Evolutionary conservation across 2,329 filamentous ascomycete species (phyloP).

Genomic region (Colletotrichum eremochloae): DNA sequence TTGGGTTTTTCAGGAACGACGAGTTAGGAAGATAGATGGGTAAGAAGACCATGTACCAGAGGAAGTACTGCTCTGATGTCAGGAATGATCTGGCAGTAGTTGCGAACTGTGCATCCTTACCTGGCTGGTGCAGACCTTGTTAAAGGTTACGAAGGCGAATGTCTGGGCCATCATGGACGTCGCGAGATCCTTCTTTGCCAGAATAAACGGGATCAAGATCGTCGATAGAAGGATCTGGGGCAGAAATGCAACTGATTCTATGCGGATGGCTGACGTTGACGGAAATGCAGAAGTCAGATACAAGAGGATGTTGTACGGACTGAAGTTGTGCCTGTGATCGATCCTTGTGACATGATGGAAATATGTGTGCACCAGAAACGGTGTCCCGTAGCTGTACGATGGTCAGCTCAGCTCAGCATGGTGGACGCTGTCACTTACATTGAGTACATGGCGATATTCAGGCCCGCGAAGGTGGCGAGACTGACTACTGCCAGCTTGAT

Average conservation of each 20-base stretch:
- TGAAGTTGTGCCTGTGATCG: constrained; percentile 99
- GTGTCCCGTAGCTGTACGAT: constrained; percentile 75
- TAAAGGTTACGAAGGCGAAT: constrained; percentile 96
- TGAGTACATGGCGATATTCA: constrained; percentile 85
- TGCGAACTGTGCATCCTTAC: constrained; percentile 62
- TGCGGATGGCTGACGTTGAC: constrained; percentile 55
- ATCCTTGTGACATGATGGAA: constrained; percentile 92
- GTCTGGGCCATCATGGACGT: constrained; percentile 94
- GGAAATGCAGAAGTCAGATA: constrained; percentile 82
- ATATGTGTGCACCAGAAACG: constrained; percentile 91
- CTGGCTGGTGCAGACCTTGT: constrained; percentile 99
- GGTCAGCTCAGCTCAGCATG: not conserved
- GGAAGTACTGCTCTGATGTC: constrained; percentile 80
- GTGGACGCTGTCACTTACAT: constrained; percentile 63
- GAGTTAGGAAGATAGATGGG: constrained; percentile 91
- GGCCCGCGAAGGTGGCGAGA: constrained; percentile 76
- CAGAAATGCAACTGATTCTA: constrained; percentile 88
- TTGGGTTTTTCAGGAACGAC: constrained; percentile 72
- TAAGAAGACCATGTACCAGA: constrained; percentile 96
- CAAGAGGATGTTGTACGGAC: constrained; percentile 91
- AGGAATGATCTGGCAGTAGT: constrained; percentile 25
- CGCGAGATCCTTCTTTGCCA: constrained; percentile 86
- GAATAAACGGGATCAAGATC: constrained; percentile 78
- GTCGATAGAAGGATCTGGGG: constrained; percentile 88
- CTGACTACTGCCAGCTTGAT: constrained; percentile 73